phyloP scores from a whole-genome alignment of 176 grass and related monocot species.

The Phoenix roebelenii region DNA sequence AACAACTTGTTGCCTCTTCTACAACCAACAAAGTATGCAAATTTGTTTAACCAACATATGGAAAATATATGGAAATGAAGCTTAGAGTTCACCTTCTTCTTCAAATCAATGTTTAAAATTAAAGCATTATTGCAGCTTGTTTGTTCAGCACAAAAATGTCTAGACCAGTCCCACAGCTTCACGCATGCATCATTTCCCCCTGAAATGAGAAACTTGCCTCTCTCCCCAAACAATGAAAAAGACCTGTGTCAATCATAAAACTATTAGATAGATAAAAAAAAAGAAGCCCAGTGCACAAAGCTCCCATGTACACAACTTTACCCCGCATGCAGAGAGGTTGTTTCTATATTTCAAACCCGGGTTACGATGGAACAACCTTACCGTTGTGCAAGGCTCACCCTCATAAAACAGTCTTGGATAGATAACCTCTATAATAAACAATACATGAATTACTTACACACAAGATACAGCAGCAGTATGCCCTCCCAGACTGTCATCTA shows the following conservation, averaged over 20 bases:
- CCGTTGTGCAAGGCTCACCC: too few relatives aligned
- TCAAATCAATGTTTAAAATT: constrained; percentile 58
- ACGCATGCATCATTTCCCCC: constrained; percentile 84
- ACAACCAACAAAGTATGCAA: too few relatives aligned
- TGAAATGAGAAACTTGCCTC: constrained; percentile 79
- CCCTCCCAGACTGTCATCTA: constrained; percentile 64
- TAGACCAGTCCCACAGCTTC: constrained; percentile 94
- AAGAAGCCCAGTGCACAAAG: too few relatives aligned
- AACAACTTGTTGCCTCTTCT: too few relatives aligned
- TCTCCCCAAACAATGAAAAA: constrained; percentile 83
- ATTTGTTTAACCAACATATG: too few relatives aligned
- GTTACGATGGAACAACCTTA: too few relatives aligned
- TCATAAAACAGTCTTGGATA: constrained; percentile 2
- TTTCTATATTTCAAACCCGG: too few relatives aligned
- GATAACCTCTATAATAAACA: neutral
- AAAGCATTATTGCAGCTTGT: constrained; percentile 40
- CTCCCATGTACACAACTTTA: too few relatives aligned
- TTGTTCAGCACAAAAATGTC: constrained; percentile 48
- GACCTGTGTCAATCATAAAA: constrained; percentile 49
- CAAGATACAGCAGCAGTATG: constrained; percentile 81
- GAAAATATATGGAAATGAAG: neutral
- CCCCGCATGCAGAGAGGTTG: too few relatives aligned
- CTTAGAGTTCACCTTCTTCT: constrained; percentile 51
- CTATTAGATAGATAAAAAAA: constrained; percentile 16
- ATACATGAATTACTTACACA: constrained; percentile 53